Evolutionary conservation across 148 eudicot species (phyloP), one percentile per base, ranked within the genome.

Genomic region (Pouteria glomerata): DNA sequence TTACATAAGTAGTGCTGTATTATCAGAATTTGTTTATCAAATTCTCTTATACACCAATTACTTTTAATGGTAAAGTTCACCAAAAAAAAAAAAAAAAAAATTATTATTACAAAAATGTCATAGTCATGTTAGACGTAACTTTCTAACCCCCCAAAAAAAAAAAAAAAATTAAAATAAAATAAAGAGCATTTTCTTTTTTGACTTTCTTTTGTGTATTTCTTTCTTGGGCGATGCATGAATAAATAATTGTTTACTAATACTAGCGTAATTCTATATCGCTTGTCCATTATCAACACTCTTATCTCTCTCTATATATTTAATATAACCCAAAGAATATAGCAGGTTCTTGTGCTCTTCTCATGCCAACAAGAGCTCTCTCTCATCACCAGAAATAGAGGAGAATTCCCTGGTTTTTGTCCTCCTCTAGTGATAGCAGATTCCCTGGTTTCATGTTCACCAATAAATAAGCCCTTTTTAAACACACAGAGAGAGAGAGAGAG

Each of bases 351-450:
- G 73, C 18, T 69, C 48, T 69, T 63, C 69, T 35, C 21, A 30
- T 34, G 50, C 42, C 75, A 72, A 8, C 52, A 73, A 73, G 23
- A 73, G 69, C 57, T 8, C 61, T 63, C 75, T 72, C n/a, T 41
- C 66, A 5, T 50, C 60, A 56, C 52, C 68, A 74, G 64, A 74
- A 57, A 66, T 45, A 74, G 52, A 74, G 77, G 72, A 74, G 76
- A 65, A 30, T 67, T 66, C 37, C 63, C 76, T 72, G 72, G 57
- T 56, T 76, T 79, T 79, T 57, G 82, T 73, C 75, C 63, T 53
- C 73, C 82, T 79, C 75, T 34, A 53, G 29, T 53, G 60, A 48
- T 10, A 42, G 27, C 78, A 57, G 24, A 65, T 35, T 68, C 72
- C n/a, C 78, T 70, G 58, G 67, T 23, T 74, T 77, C 58, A 35